Base-by-base conservation (phyloP, 2,329 filamentous ascomycete genomes). In the Ascochyta lentis region DNA sequence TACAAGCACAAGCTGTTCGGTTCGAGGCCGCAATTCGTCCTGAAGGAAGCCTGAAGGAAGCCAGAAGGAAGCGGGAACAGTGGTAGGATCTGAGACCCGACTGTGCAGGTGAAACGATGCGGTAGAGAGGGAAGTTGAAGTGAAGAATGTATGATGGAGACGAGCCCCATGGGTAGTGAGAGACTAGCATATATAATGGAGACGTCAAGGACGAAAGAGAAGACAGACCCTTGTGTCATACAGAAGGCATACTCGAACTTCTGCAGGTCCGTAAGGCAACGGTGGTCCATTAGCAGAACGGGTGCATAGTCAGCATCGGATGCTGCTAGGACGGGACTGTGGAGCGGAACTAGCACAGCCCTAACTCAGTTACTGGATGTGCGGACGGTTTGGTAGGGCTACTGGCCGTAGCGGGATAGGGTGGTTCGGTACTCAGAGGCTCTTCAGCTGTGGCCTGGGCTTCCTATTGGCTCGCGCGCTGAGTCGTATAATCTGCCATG, bases 241-340 rank as follows among this genome's bases (percentile, higher is more conserved):
- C 54, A 57, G 63, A 65, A 63, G 66, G 67, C 64, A 49, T 58
- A 56, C 55, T 68, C 57, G 58, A 67, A 63, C 60, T 59, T 62
- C 59, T 70, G 70, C 70, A 73, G 63, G 64, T 66, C 61, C 61
- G 56, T 68, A 64, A 74, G 70, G 71, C 70, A 74, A 67, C 70
- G 68, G 35, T 65, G 62, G 63, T 66, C 60, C 64, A 65, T 59
- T 68, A 66, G 68, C 68, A 65, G 66, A 67, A 68, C 57, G 61
- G 60, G 64, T 70, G 65, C 66, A 69, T 66, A 72, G 70, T 75
- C 64, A 73, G 73, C 72, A 58, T 49, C 63, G 64, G 67, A 61
- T 60, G 59, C 58, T 64, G 50, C 64, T 70, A 62, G 60, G 56
- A 66, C 65, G 66, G 67, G 70, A 63, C 54, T 61, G 59, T 60